Evolutionary conservation across 805 yeast genomes (phyloP).

Genomic region (Metschnikowia reukaufii): DNA sequence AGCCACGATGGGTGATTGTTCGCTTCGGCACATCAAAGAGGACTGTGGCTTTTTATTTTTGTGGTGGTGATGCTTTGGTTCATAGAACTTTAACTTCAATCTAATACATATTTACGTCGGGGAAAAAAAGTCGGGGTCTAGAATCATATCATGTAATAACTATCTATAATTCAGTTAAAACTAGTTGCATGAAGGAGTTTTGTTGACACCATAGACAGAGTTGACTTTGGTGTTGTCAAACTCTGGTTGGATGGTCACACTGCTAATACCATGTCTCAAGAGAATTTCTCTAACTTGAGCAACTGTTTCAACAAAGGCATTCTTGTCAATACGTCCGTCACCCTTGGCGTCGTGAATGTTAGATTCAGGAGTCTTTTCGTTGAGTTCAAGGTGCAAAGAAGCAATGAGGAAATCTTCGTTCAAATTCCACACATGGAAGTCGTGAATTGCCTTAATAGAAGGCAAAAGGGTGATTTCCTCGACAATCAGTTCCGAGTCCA

Average conservation of each 20-base stretch:
- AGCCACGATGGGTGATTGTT: constrained; percentile 5
- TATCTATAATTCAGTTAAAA: background rate
- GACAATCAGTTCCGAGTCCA: constrained; percentile 73
- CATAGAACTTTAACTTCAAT: background rate
- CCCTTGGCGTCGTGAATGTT: constrained; percentile 47
- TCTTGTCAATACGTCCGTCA: constrained; percentile 42
- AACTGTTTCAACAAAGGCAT: constrained; percentile 63
- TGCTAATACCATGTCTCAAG: constrained; percentile 83
- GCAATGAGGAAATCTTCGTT: constrained; percentile 87
- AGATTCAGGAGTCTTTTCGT: constrained; percentile 19
- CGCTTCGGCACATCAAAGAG: constrained; percentile 13
- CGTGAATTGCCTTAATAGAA: constrained; percentile 85
- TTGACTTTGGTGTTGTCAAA: constrained; percentile 39
- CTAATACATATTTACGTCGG: background rate
- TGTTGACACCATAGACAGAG: constrained; percentile 33
- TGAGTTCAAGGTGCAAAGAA: constrained; percentile 79
- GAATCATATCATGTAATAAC: background rate
- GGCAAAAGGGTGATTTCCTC: constrained; percentile 64
- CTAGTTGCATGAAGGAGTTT: constrained; percentile 17
- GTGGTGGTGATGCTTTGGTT: background rate
- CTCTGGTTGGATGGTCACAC: constrained; percentile 96
- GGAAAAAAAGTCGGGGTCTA: background rate
- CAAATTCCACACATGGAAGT: constrained; percentile 94
- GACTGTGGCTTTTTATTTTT: background rate
- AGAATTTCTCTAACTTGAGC: constrained; percentile 72